Evolutionary conservation across 345 rosid species (phyloP), one percentile per base, ranked within the genome.

Genomic region (Gossypium mustelinum): DNA sequence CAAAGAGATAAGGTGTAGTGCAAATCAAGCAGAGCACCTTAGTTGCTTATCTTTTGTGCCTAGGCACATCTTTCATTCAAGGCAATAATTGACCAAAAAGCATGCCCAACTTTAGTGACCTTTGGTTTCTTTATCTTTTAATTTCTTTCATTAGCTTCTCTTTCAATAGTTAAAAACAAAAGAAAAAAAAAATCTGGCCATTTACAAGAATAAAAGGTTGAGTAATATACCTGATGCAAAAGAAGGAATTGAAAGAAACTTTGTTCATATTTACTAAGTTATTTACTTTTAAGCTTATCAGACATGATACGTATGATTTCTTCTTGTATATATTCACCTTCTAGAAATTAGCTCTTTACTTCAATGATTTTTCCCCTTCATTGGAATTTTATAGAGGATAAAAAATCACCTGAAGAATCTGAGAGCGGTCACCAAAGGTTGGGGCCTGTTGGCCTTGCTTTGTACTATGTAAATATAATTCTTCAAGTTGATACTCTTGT

Each of bases 361-460:
- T 47, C 59, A 69, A 69, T 27, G 34, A 13, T 50, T 1, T 4
- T 27, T 17, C 25, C 14, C 29, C 5, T 69, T 50, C 2, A 9
- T 25, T 52, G 9, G 43, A 52, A 70, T 13, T 51, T 34, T 70
- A 70, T 70, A 70, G 73, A 70, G 47, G 10, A 52, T 29, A 25
- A 70, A 29, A 9, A 27, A 73, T 66, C 73, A 7, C 78, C 74
- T 39, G 79, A 81, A 76, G 86, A 75, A 69, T 77, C 75, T 48
- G 41, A 65, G 48, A 81, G 68, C 74, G 60, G 68, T 77, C 79
- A 79, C 75, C 85, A 80, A 79, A 88, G 82, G 81, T 77, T 94
- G 80, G 98, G 98, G 73, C 77, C 84, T 73, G 89, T 90, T 77
- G 97, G 95, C 75, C 97, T 92, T 77, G 94, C 95, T 11, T 79